Evolutionary conservation across 495 filamentous ascomycete species (phyloP).

Genomic region (Aspergillus kassunensis): DNA sequence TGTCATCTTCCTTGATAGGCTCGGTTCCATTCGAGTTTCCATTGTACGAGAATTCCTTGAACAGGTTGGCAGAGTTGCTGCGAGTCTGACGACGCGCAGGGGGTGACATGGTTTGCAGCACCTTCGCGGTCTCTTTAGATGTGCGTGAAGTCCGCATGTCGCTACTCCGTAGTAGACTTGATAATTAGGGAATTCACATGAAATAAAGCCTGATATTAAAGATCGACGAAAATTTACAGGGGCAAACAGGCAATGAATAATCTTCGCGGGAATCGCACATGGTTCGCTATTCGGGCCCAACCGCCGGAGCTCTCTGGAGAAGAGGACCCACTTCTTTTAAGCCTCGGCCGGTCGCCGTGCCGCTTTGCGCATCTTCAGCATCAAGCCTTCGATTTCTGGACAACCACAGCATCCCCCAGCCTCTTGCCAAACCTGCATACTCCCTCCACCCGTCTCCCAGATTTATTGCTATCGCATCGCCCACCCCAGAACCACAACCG

Average conservation of each 20-base stretch:
- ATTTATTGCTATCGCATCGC: too few relatives aligned
- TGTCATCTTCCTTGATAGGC: conserved; percentile 25
- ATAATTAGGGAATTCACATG: conserved; percentile 21
- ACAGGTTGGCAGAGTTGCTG: conserved; percentile 25
- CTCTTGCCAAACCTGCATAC: too few relatives aligned
- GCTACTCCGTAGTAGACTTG: neutral
- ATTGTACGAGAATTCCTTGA: conserved; percentile 32
- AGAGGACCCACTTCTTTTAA: conserved; percentile 13
- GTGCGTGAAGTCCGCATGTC: conserved; percentile 61
- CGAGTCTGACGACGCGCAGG: conserved; percentile 39
- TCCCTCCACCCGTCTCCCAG: too few relatives aligned
- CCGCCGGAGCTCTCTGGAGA: conserved; percentile 15
- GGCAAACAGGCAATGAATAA: conserved; percentile 5
- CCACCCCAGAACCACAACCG: too few relatives aligned
- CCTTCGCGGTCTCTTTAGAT: conserved; percentile 54
- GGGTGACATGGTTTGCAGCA: conserved; percentile 43
- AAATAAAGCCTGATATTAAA: neutral
- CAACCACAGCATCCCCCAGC: too few relatives aligned
- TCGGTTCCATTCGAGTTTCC: conserved; percentile 16
- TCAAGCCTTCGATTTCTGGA: too few relatives aligned
- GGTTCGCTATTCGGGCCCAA: conserved; percentile 7
- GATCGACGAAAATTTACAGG: conserved; percentile 17
- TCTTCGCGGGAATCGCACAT: conserved; percentile 13
- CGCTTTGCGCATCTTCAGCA: conserved; percentile 3
- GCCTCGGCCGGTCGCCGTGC: conserved; percentile 13